Percentiles rank a stretch among this genome's conserved stretches.
Evolutionary conservation across 345 rosid genomes (phyloP).

Genomic region (Pseudoturritis turrita): DNA sequence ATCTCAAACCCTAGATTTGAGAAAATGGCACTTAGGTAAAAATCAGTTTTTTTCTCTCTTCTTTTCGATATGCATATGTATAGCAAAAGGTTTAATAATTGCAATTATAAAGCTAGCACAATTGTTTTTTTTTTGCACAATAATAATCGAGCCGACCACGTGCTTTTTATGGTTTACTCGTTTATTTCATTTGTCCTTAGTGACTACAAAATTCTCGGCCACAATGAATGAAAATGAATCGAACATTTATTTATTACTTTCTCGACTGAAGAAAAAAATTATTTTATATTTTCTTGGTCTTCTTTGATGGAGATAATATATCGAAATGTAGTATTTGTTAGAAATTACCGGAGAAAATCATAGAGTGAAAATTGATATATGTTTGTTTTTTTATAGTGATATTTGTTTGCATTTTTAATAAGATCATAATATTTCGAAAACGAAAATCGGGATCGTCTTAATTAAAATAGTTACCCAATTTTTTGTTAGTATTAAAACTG

Average conservation of each 20-base stretch:
- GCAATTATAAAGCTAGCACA: background rate
- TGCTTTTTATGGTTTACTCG: background rate
- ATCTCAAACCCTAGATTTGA: constrained; percentile 13
- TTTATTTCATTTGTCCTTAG: constrained; percentile 11
- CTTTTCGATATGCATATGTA: background rate
- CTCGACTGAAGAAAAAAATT: background rate
- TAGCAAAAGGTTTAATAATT: background rate
- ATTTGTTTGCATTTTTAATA: no score
- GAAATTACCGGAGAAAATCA: no score
- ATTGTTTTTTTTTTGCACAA: no score
- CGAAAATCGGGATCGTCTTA: no score
- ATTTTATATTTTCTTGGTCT: background rate
- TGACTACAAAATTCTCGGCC: background rate
- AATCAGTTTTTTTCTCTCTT: background rate
- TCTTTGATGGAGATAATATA: background rate
- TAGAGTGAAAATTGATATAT: no score
- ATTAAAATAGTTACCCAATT: no score
- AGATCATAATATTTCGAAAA: no score
- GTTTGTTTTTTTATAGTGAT: no score
- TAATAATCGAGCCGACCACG: constrained; percentile 19
- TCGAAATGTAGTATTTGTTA: no score
- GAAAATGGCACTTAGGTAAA: background rate
- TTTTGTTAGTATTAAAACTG: no score
- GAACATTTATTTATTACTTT: background rate
- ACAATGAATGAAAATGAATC: background rate